Evolutionary conservation across 75 land plant genomes (phyloP).

Genomic region (Cryptomeria japonica): DNA sequence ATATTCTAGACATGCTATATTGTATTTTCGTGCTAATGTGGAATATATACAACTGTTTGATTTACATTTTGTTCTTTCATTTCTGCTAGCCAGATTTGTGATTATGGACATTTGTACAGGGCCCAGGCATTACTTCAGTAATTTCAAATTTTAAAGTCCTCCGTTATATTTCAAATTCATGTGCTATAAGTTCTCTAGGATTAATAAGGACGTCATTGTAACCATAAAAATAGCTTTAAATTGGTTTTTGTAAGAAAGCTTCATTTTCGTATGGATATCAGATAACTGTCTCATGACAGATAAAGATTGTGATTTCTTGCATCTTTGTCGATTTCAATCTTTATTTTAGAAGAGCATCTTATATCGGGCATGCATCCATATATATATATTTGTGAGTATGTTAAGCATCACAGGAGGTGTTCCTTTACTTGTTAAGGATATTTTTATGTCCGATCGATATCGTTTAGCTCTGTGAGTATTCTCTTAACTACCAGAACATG

Average conservation of each 20-base stretch:
- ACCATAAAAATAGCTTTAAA: background rate
- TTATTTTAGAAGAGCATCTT: background rate
- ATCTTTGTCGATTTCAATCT: background rate
- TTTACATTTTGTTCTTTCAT: background rate
- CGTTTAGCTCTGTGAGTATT: background rate
- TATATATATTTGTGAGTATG: background rate
- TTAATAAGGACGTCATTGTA: background rate
- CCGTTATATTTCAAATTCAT: background rate
- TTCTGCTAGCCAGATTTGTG: background rate
- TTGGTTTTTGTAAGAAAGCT: background rate
- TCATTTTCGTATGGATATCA: background rate
- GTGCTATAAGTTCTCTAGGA: background rate
- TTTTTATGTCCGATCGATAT: background rate
- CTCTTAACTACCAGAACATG: background rate
- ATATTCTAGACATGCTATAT: background rate
- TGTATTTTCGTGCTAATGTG: background rate
- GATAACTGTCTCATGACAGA: background rate
- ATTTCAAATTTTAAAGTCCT: background rate
- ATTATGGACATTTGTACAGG: background rate
- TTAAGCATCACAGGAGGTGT: background rate
- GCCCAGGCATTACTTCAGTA: background rate
- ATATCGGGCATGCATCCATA: background rate
- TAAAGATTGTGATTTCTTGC: background rate
- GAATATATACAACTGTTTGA: background rate
- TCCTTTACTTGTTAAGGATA: background rate